These are phyloP conservation scores for Verticillium tricorpus DNA, from an alignment of 2,329 filamentous ascomycete genomes.

Conservation along the genomic window DNA sequence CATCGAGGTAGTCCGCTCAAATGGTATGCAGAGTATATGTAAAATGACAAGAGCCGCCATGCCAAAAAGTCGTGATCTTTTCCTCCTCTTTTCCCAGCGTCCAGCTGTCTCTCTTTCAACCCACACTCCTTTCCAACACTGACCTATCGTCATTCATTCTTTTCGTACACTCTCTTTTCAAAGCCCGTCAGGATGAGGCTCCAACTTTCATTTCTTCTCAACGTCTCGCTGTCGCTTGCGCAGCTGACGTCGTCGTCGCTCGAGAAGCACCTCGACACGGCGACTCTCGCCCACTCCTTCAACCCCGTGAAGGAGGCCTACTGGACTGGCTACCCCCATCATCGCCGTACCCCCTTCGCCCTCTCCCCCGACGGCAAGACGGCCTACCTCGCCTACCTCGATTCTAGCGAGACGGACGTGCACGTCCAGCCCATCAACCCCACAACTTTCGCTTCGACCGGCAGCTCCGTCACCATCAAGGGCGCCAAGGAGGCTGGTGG, in stretches of 20 bases:
- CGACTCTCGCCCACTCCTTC: conserved; percentile 46
- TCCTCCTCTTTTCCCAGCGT: neutral
- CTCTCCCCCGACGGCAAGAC: conserved; percentile 55
- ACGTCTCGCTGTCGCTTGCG: conserved; percentile 7
- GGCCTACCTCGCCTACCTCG: conserved; percentile 57
- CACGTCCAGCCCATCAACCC: conserved; percentile 54
- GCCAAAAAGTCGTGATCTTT: neutral
- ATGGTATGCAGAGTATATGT: neutral
- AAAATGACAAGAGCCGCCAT: neutral
- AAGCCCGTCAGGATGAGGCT: conserved; percentile 4
- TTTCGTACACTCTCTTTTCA: neutral
- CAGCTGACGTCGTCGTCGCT: conserved; percentile 18
- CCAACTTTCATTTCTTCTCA: conserved; percentile 1
- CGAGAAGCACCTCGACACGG: conserved; percentile 30
- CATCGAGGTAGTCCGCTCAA: neutral
- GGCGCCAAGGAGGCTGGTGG: conserved; percentile 56
- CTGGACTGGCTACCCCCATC: conserved; percentile 58
- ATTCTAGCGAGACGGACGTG: conserved; percentile 48
- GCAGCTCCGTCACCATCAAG: conserved; percentile 44
- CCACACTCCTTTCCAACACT: neutral
- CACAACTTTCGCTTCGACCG: conserved; percentile 47
- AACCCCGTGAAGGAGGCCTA: conserved; percentile 55
- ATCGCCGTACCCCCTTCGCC: conserved; percentile 59
- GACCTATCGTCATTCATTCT: neutral
- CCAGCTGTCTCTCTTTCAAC: neutral